A percentile compares a stretch with the other conserved stretches of the same genome.
These are phyloP conservation scores for Albatrellus sp. DNA, from an alignment of 1,284 basidiomycete genomes.

Conservation along the genomic window DNA sequence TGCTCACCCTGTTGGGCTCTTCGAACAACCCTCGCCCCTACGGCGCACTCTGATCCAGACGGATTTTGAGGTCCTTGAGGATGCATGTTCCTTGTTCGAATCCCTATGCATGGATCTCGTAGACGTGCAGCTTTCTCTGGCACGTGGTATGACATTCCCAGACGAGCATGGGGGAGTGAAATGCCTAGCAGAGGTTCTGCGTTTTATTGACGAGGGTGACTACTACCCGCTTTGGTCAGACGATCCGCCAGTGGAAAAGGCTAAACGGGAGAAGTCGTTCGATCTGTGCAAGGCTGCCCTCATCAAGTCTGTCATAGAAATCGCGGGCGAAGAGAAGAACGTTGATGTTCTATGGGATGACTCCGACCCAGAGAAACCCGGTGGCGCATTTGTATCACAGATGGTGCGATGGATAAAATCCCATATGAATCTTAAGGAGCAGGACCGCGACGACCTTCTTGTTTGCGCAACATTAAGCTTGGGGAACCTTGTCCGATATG, in stretches of 20 bases:
- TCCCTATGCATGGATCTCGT: slow-evolving; percentile 65
- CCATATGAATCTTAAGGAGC: slow-evolving; percentile 24
- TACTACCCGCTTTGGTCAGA: slow-evolving; percentile 52
- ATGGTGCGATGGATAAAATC: slow-evolving; percentile 70
- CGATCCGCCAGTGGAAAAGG: slow-evolving; percentile 19
- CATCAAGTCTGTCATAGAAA: slow-evolving; percentile 76
- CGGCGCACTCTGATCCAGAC: slow-evolving; percentile 43
- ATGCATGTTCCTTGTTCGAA: slow-evolving; percentile 64
- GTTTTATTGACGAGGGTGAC: slow-evolving; percentile 60
- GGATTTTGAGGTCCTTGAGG: slow-evolving; percentile 63
- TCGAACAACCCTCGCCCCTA: slow-evolving; percentile 29
- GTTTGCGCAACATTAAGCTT: slow-evolving; percentile 76
- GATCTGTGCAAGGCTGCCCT: slow-evolving; percentile 75
- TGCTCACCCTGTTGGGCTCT: slow-evolving; percentile 24
- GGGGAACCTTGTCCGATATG: slow-evolving; percentile 71
- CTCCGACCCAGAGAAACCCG: slow-evolving; percentile 39
- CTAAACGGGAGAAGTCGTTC: slow-evolving; percentile 55
- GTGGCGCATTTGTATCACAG: slow-evolving; percentile 59
- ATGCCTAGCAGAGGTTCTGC: slow-evolving; percentile 49
- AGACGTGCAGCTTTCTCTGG: slow-evolving; percentile 57
- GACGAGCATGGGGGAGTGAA: slow-evolving; percentile 44
- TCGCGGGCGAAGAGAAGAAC: slow-evolving; percentile 74
- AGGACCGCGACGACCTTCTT: slow-evolving; percentile 58
- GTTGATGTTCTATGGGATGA: slow-evolving; percentile 63
- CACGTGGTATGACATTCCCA: slow-evolving; percentile 48